Evolutionary conservation across 2,329 filamentous ascomycete genomes (phyloP), one percentile per base, ranked within the genome.

Genomic region (Pyrenophora teres): DNA sequence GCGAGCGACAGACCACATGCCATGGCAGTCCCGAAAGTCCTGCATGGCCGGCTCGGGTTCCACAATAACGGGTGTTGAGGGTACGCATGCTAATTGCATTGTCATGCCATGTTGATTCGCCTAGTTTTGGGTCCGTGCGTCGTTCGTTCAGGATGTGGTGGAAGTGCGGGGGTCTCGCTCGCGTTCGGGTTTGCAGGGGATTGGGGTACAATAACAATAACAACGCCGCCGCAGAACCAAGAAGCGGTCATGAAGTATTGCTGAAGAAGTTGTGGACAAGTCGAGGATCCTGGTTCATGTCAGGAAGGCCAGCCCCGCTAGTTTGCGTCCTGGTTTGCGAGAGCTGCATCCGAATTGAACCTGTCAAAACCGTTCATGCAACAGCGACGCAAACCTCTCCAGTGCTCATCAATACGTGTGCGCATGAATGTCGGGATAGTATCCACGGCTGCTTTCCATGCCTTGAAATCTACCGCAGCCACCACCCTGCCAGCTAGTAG

Each of bases 361-460:
- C 50, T 44, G 54, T 46, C 56, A 56, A 52, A 38, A 31, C 23
- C 15, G 23, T 41, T 21, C 48, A 50, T 56, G 52, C 15, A 18
- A 55, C 56, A 52, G 54, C 47, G 46, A 13, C 25, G 45, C 23
- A 41, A 43, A 8, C 7, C n/a, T 12, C 13, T 40, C 23, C n/a
- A 4, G n/a, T 10, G 30, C 8, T n/a, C 36, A 35, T 73, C 63
- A 76, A 53, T 73, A 77, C 40, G 74, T 65, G 46, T 73, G 71
- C 21, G 75, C 64, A 39, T 73, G 71, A 19, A 79, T 64, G 41
- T 78, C 75, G 12, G 76, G 77, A 51, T 77, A 80, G 56, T 76
- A 78, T 23, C 78, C 78, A 18, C 76, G 76, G 56, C 77, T 79
- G 12, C 71, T 73, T 39, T 78, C 76, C 57, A 78, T 73, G 47